Base-by-base conservation (phyloP, 441 rosid species). In the Biscutella auriculata region DNA sequence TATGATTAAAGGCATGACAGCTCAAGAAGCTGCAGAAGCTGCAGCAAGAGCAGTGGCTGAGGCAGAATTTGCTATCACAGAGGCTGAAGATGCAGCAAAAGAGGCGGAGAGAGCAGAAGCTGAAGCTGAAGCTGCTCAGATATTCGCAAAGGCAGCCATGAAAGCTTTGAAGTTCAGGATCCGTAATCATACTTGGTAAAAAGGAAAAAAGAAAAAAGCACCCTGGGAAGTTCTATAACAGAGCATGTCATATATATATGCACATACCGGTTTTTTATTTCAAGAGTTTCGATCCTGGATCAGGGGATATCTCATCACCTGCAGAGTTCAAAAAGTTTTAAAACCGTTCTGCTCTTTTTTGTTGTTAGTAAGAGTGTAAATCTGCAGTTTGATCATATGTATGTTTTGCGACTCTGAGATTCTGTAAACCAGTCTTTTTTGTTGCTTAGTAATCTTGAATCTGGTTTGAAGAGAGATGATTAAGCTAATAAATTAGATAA, bases 71-170 rank as follows among this genome's bases (percentile, higher is more conserved):
- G 97, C 98, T 8, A 83, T 86, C 32, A 81, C 94, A n/a, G 95
- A 86, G 68, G 98, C 98, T 66, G 95, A 84, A 80, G 81, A 74
- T 67, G 98, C 98, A 53, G 94, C 97, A 59, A 84, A 83, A 78
- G 84, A 86, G 68, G 98, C 97, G 36, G 97, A 83, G 43, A 81
- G 70, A 48, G 97, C 95, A 43, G 98, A 92, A 75, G 98, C 94
- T 3, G 94, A 86, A 77, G 98, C 98, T 5, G 98, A 88, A 70
- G 97, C 98, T 36, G 92, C 97, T 11, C 84, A 83, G 53, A 73
- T 84, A 52, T 83, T 84, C 70, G 87, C 89, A 15, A 73, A 82
- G 65, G 98, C 95, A 16, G 96, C 96, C 51, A 69, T 77, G 70
- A 84, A 81, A 58, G 92, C 98, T 47, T 73, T 84, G 53, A 84